A percentile compares a stretch with the other conserved stretches of the same genome.
Evolutionary conservation across 176 grass and related monocot genomes (phyloP).

Genomic region (Leersia perrieri): DNA sequence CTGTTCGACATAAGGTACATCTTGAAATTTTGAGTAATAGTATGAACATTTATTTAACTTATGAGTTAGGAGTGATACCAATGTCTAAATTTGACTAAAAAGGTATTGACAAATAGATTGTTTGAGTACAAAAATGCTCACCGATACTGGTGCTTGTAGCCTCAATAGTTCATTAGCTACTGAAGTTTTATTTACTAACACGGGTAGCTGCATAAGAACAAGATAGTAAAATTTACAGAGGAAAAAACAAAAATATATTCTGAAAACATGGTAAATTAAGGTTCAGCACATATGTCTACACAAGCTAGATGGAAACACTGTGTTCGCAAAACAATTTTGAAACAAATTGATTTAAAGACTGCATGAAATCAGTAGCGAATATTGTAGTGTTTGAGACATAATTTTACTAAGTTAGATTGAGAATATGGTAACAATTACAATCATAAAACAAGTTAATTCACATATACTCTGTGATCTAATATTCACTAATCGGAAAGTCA

Average conservation of each 20-base stretch:
- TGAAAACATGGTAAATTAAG: not conserved
- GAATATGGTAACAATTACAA: not conserved
- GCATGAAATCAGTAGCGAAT: not conserved
- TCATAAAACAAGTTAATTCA: not conserved
- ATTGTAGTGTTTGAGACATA: not conserved
- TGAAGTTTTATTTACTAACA: constrained; percentile 44
- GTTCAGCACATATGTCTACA: not conserved
- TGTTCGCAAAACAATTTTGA: not conserved
- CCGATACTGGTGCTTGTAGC: constrained; percentile 37
- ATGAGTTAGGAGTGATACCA: not conserved
- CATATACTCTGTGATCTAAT: not conserved
- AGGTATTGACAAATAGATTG: not conserved
- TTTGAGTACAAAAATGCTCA: constrained; percentile 23
- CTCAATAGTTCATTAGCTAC: constrained; percentile 49
- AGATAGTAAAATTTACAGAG: constrained; percentile 6
- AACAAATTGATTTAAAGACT: not conserved
- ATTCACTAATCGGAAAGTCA: not conserved
- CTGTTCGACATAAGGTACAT: not conserved
- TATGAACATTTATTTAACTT: not conserved
- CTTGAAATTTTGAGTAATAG: not conserved
- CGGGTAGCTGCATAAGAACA: constrained; percentile 45
- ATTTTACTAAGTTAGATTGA: constrained; percentile 7
- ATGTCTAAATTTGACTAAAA: not conserved
- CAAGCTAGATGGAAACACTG: not conserved
- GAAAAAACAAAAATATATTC: not conserved